Conservation (phyloP, 116 monocot species). For the Posidonia oceanica region DNA sequence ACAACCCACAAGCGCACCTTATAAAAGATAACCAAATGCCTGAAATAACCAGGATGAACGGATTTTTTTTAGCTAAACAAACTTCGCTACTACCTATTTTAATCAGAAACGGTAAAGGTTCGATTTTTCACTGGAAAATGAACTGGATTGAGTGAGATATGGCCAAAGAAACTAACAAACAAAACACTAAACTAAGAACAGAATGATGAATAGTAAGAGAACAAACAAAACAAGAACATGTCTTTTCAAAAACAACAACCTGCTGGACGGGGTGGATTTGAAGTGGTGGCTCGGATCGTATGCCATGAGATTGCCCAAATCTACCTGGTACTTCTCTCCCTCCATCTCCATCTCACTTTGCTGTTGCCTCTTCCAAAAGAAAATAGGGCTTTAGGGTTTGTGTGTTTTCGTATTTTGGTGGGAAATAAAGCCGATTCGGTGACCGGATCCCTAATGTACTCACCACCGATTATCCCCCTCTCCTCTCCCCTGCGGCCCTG, state of each 20-base stretch:
- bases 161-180: not conserved
- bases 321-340: constrained; percentile 32
- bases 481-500: no score
- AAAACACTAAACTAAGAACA: not conserved
- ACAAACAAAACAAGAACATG: not conserved
- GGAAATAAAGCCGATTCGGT: no score
- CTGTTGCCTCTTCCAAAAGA: no score
- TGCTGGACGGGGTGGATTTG: constrained; percentile 33
- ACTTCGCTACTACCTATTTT: not conserved
- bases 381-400: no score
- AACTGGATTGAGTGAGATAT: not conserved
- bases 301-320: constrained; percentile 77
- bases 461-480: no score
- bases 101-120: not conserved
- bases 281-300: constrained; percentile 64
- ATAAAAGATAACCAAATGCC: not conserved
- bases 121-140: not conserved
- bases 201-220: not conserved
- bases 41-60: not conserved
- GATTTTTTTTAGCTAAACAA: not conserved
- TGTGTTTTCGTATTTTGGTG: not conserved
- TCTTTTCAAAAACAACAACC: constrained; percentile 15
- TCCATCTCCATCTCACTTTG: constrained; percentile 4
- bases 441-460: no score
- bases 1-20: no score